Conservation (phyloP, 176 grass and related monocot genomes). For the Ananas comosus region DNA sequence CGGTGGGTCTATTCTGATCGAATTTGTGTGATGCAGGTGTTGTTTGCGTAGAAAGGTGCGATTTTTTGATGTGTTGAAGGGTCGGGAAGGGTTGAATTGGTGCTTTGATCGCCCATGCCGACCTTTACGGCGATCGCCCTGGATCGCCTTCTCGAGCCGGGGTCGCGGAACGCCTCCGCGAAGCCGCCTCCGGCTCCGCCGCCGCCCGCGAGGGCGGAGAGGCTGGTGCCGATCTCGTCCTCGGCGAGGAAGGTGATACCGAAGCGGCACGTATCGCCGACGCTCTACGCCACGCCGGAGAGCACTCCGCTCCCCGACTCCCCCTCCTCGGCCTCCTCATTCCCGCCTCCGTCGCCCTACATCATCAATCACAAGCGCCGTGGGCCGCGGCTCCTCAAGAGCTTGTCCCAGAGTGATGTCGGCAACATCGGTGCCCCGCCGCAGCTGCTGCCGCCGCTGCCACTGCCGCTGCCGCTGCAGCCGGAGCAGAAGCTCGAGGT, state of each 20-base stretch:
- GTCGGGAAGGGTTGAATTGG: neutral
- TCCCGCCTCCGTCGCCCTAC: slow-evolving; percentile 63
- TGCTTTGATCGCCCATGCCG: neutral
- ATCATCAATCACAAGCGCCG: slow-evolving; percentile 83
- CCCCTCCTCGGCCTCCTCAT: slow-evolving; percentile 43
- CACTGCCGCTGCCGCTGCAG: too few species aligned
- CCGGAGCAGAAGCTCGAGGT: neutral
- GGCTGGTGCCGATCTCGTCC: neutral
- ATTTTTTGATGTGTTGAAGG: neutral
- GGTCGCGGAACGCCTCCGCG: slow-evolving; percentile 1
- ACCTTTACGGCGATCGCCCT: slow-evolving; percentile 23
- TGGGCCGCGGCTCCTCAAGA: slow-evolving; percentile 49
- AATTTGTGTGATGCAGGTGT: neutral
- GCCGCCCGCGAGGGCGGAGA: neutral
- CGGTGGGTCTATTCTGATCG: neutral
- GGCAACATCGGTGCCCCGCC: slow-evolving; percentile 7
- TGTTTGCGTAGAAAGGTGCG: neutral
- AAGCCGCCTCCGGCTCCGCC: neutral
- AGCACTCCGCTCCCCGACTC: slow-evolving; percentile 56
- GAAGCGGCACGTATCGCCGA: slow-evolving; percentile 36
- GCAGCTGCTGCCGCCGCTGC: neutral
- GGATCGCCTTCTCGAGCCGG: slow-evolving; percentile 30
- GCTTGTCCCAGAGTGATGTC: slow-evolving; percentile 26
- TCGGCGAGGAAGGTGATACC: neutral
- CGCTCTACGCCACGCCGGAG: slow-evolving; percentile 64